phyloP scores from a whole-genome alignment of 768 basidiomycete genomes.

The Tricholoma matsutake region DNA sequence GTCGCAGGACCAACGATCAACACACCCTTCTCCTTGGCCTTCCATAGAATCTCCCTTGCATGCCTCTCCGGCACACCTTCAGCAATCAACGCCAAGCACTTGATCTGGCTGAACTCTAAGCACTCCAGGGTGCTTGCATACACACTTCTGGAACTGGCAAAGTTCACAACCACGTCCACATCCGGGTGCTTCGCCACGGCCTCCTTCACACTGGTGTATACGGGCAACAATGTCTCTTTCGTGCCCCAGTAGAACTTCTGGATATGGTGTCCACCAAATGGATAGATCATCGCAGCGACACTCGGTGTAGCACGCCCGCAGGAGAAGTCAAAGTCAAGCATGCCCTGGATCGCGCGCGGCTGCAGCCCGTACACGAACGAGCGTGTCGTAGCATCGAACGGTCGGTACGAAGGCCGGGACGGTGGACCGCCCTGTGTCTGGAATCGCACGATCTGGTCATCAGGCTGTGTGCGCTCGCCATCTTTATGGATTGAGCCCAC shows the following conservation, averaged over 20 bases:
- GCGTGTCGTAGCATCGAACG: slow-evolving; percentile 91
- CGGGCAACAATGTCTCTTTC: slow-evolving; percentile 96
- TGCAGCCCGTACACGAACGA: slow-evolving; percentile 98
- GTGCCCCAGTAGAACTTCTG: slow-evolving; percentile 99
- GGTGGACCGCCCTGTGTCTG: slow-evolving; percentile 43
- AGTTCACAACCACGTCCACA: slow-evolving; percentile 98
- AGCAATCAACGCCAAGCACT: slow-evolving; percentile 86
- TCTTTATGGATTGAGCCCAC: slow-evolving; percentile 75
- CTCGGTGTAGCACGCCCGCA: slow-evolving; percentile 89
- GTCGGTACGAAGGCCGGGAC: slow-evolving; percentile 76
- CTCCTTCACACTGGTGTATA: slow-evolving; percentile 90
- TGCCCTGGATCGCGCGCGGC: slow-evolving; percentile 96
- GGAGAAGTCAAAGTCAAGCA: slow-evolving; percentile 98
- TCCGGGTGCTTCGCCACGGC: slow-evolving; percentile 94
- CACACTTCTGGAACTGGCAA: slow-evolving; percentile 90
- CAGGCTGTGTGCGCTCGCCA: slow-evolving; percentile 77
- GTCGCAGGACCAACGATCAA: slow-evolving; percentile 95
- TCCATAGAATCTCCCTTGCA: slow-evolving; percentile 91
- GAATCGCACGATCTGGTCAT: slow-evolving; percentile 92
- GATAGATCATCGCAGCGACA: slow-evolving; percentile 99
- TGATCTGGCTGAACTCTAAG: slow-evolving; percentile 56
- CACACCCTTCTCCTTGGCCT: slow-evolving; percentile 81
- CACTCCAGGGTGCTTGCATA: slow-evolving; percentile 94
- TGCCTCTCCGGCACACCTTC: slow-evolving; percentile 99
- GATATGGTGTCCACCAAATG: slow-evolving; percentile 99